Conservation (phyloP, 2,329 filamentous ascomycete species). For the Atkinsonella texensis region DNA sequence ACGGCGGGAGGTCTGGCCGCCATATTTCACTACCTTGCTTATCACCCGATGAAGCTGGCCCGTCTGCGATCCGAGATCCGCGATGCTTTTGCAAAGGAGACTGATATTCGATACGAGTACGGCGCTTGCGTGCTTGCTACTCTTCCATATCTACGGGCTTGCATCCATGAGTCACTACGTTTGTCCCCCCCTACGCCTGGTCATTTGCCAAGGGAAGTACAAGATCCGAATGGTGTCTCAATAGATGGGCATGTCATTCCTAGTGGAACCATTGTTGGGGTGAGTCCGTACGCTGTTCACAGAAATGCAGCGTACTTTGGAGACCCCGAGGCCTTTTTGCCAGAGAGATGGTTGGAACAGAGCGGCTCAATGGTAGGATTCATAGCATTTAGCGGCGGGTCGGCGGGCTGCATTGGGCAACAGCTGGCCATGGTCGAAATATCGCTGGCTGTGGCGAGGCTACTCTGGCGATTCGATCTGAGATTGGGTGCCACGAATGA, state of each 20-base stretch:
- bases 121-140: slow-evolving; percentile 3
- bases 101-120: background rate
- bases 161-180: slow-evolving; percentile 14
- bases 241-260: background rate
- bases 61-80: slow-evolving; percentile 8
- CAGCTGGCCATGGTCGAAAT: background rate
- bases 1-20: slow-evolving; percentile 10
- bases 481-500: background rate
- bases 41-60: slow-evolving; percentile 5
- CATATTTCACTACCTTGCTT: slow-evolving; percentile 12
- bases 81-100: slow-evolving; percentile 1
- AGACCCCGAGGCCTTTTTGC: slow-evolving; percentile 2
- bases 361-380: background rate
- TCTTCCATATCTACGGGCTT: slow-evolving; percentile 13
- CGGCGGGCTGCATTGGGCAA: slow-evolving; percentile 4
- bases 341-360: slow-evolving; percentile 4
- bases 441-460: background rate
- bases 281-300: slow-evolving; percentile 1
- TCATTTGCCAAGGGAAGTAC: slow-evolving; percentile 10
- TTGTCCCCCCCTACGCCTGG: slow-evolving; percentile 12
- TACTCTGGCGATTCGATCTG: background rate
- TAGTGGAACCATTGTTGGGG: background rate
- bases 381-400: background rate
- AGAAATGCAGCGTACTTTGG: background rate
- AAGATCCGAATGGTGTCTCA: background rate